Percentiles rank a stretch among this genome's conserved stretches.
Conservation (phyloP, 176 grass and related monocot genomes). For the Avena eriantha region DNA sequence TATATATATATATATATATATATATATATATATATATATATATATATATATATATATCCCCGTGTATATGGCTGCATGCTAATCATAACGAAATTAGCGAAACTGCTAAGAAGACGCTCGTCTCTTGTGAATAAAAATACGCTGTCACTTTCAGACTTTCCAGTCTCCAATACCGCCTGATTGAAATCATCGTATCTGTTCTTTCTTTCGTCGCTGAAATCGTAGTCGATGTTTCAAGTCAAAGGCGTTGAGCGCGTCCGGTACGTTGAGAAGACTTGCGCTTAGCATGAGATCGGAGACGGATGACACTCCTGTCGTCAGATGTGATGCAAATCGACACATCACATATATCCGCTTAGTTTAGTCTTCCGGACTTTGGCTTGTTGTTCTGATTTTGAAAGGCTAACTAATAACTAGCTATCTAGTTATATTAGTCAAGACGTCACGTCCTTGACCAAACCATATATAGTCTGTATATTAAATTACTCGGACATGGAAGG, state of each 20-base stretch:
- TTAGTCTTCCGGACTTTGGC: neutral
- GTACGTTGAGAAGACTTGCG: neutral
- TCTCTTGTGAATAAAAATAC: neutral
- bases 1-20: no score
- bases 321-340: slow-evolving; percentile 22
- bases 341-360: neutral
- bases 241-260: slow-evolving; percentile 33
- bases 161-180: neutral
- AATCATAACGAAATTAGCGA: neutral
- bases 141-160: slow-evolving; percentile 11
- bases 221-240: slow-evolving; percentile 23
- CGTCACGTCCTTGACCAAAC: slow-evolving; percentile 11
- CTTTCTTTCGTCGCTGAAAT: neutral
- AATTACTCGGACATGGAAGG: neutral
- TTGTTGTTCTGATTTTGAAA: slow-evolving; percentile 21
- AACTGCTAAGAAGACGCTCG: neutral
- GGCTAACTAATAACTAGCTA: slow-evolving; percentile 28
- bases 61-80: neutral
- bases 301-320: slow-evolving; percentile 13
- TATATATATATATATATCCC: no score
- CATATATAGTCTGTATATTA: neutral
- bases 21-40: no score
- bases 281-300: neutral
- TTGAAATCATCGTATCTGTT: neutral
- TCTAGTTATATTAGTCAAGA: slow-evolving; percentile 14